Percentiles rank a stretch among this genome's conserved stretches.
phyloP scores from a whole-genome alignment of 1,139 yeast genomes.

The Fermentozyma sake region DNA sequence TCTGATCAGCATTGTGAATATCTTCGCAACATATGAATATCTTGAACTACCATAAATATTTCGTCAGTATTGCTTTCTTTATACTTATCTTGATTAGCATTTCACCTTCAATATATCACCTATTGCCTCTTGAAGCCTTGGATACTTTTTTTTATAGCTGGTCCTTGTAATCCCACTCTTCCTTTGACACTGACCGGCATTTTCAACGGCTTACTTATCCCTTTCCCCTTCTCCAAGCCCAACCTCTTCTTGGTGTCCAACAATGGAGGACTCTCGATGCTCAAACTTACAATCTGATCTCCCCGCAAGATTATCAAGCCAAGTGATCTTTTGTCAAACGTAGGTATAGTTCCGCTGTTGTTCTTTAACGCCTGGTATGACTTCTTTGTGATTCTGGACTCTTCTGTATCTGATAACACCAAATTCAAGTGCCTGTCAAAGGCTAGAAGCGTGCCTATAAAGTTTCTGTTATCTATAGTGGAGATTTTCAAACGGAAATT shows the following conservation, averaged over 20 bases:
- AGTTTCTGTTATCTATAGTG: slow-evolving; percentile 69
- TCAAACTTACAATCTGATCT: slow-evolving; percentile 78
- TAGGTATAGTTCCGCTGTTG: slow-evolving; percentile 28
- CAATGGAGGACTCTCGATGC: slow-evolving; percentile 77
- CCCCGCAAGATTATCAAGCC: slow-evolving; percentile 88
- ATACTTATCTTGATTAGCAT: too few species aligned
- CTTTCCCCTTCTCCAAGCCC: slow-evolving; percentile 42
- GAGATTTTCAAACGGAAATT: slow-evolving; percentile 70
- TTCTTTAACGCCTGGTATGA: slow-evolving; percentile 38
- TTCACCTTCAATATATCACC: too few species aligned
- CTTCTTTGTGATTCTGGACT: slow-evolving; percentile 69
- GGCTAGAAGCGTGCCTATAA: slow-evolving; percentile 78
- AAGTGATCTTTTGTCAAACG: slow-evolving; percentile 55
- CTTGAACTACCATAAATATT: too few species aligned
- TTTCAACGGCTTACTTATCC: slow-evolving; percentile 39
- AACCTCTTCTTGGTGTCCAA: slow-evolving; percentile 41
- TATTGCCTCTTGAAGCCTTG: slow-evolving; percentile 2
- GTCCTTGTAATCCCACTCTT: slow-evolving; percentile 11
- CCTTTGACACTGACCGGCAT: slow-evolving; percentile 12
- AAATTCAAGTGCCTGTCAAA: slow-evolving; percentile 88
- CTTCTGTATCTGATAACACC: slow-evolving; percentile 82
- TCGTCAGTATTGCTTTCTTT: too few species aligned
- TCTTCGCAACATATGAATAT: too few species aligned
- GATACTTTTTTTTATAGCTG: slow-evolving; percentile 7
- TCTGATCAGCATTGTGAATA: too few species aligned